phyloP scores from a whole-genome alignment of 106 monocot genomes.

The Dioscorea alata region DNA sequence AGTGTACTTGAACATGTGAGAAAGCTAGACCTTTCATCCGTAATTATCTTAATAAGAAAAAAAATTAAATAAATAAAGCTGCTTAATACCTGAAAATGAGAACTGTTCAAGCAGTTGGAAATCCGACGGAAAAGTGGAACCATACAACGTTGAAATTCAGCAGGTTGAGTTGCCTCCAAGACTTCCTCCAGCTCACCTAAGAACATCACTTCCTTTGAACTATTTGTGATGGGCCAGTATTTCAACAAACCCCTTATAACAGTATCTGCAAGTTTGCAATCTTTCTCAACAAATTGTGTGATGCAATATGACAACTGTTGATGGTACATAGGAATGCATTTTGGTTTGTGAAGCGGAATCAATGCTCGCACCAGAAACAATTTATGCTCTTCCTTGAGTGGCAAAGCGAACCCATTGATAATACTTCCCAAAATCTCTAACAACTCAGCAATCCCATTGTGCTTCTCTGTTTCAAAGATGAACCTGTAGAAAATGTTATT shows the following conservation, averaged over 20 bases:
- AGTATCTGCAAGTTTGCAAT: constrained; percentile 44
- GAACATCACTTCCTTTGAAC: constrained; percentile 42
- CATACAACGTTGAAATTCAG: constrained; percentile 45
- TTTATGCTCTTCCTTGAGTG: constrained; percentile 23
- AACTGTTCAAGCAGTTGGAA: constrained; percentile 32
- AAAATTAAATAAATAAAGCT: too few species aligned
- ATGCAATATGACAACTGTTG: constrained; percentile 43
- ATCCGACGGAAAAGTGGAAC: constrained; percentile 37
- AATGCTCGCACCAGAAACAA: constrained; percentile 24
- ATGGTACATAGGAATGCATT: constrained; percentile 37
- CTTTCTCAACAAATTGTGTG: constrained; percentile 41
- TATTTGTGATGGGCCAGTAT: constrained; percentile 40
- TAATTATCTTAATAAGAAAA: too few species aligned
- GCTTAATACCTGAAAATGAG: constrained; percentile 34
- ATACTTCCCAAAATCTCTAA: constrained; percentile 47
- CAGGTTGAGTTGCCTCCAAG: constrained; percentile 31
- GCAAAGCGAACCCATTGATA: constrained; percentile 44
- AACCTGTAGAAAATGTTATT: constrained; percentile 41
- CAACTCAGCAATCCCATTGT: constrained; percentile 39
- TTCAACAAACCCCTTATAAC: constrained; percentile 43
- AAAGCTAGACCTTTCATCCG: too few species aligned
- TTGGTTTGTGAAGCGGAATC: constrained; percentile 49
- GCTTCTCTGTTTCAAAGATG: constrained; percentile 29
- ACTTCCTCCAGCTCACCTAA: constrained; percentile 34
- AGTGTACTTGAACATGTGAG: too few species aligned